These are phyloP conservation scores for Noccaea bulbosa DNA, from an alignment of 345 rosid genomes.

Conservation along the genomic window DNA sequence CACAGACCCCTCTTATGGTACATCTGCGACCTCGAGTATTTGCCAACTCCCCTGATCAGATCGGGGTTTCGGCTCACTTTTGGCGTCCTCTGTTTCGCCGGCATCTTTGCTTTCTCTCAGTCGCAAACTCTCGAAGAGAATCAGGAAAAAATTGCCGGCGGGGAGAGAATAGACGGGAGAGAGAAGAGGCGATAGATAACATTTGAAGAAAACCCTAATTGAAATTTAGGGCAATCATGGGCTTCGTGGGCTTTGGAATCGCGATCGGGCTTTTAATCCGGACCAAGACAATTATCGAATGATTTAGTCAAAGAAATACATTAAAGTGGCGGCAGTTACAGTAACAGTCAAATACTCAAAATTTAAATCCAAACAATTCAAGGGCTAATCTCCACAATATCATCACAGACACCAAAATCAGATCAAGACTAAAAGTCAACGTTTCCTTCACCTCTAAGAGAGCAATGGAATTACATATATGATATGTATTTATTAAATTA, in stretches of 20 bases:
- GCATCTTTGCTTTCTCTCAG: constrained; percentile 42
- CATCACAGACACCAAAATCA: not conserved
- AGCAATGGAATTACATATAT: not conserved
- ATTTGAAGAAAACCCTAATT: constrained; percentile 23
- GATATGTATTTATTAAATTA: not conserved
- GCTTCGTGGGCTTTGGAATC: not conserved
- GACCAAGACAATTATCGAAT: not conserved
- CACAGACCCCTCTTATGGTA: constrained; percentile 69
- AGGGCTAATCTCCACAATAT: not conserved
- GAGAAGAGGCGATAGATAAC: not conserved
- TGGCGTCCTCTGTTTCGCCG: constrained; percentile 46
- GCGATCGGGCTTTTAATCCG: not conserved
- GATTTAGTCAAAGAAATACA: not conserved
- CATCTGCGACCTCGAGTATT: constrained; percentile 65
- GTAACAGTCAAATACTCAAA: not conserved
- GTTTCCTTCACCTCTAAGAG: constrained; percentile 46
- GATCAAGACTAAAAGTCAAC: constrained; percentile 19
- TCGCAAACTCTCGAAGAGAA: not conserved
- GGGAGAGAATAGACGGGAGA: not conserved
- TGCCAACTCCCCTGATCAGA: constrained; percentile 57
- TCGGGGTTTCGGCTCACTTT: constrained; percentile 56
- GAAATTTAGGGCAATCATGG: not conserved
- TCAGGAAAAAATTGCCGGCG: not conserved
- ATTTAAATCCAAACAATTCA: too few species aligned
- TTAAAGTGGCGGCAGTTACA: not conserved